Percentiles rank a stretch among this genome's conserved stretches.
phyloP scores from a whole-genome alignment of 257 asterid species.

The Gentiana dahurica region DNA sequence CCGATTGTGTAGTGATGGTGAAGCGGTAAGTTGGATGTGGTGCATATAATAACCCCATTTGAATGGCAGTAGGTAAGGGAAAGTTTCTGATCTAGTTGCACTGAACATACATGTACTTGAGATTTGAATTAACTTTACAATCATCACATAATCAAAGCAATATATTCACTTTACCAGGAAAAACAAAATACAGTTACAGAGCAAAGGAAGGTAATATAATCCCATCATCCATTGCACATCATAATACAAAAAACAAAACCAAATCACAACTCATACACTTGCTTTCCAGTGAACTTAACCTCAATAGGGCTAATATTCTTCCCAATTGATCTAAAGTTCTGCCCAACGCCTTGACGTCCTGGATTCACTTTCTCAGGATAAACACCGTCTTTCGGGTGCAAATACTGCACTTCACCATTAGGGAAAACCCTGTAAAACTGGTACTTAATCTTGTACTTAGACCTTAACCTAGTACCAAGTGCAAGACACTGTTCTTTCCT shows the following conservation, averaged over 20 bases:
- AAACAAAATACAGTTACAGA: slow-evolving; percentile 5
- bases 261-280: slow-evolving; percentile 54
- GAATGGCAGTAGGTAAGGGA: no score
- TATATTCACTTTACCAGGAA: background rate
- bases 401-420: slow-evolving; percentile 82
- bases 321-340: slow-evolving; percentile 63
- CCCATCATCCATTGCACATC: background rate
- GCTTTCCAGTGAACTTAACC: slow-evolving; percentile 90
- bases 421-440: slow-evolving; percentile 91
- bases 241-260: background rate
- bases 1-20: no score
- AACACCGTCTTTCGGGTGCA: slow-evolving; percentile 97
- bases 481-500: slow-evolving; percentile 94
- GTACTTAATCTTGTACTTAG: slow-evolving; percentile 86
- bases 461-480: slow-evolving; percentile 68
- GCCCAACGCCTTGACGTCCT: slow-evolving; percentile 80
- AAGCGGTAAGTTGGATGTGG: no score
- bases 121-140: no score
- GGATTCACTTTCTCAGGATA: slow-evolving; percentile 94
- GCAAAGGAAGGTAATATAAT: background rate
- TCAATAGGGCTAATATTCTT: slow-evolving; percentile 73
- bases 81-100: no score
- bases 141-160: no score
- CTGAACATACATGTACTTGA: no score
- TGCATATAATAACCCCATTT: no score